These are phyloP conservation scores for Curvularia spicifera DNA, from an alignment of 2,329 filamentous ascomycete species.

Conservation along the genomic window DNA sequence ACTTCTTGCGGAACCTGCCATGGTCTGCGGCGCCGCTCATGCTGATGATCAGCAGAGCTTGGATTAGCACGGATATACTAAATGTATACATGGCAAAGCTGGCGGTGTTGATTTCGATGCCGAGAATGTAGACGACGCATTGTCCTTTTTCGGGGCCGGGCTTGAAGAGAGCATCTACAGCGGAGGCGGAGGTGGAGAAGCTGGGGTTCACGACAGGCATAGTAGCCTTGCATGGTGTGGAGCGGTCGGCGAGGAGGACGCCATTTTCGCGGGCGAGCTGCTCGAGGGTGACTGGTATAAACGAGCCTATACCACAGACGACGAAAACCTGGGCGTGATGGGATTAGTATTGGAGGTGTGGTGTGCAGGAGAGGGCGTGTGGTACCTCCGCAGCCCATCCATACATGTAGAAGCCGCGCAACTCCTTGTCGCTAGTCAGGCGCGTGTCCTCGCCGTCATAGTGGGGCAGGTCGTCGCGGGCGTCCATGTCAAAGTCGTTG, in stretches of 20 bases:
- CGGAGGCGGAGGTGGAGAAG: conserved; percentile 23
- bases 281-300: conserved; percentile 94
- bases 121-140: conserved; percentile 83
- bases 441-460: conserved; percentile 87
- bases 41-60: conserved; percentile 89
- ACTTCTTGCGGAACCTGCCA: conserved; percentile 82
- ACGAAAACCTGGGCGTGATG: conserved; percentile 70
- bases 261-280: conserved; percentile 92
- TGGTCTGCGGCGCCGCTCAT: conserved; percentile 97
- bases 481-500: conserved; percentile 43
- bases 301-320: conserved; percentile 83
- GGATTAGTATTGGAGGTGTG: conserved; percentile 10
- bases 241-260: conserved; percentile 78
- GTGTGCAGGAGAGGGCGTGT: conserved; percentile 5
- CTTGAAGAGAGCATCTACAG: conserved; percentile 23
- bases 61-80: conserved; percentile 85
- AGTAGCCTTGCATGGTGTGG: conserved; percentile 73
- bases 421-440: conserved; percentile 85
- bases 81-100: conserved; percentile 99
- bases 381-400: conserved; percentile 83
- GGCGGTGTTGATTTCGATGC: conserved; percentile 89
- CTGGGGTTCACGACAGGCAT: conserved; percentile 56
- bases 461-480: conserved; percentile 51
- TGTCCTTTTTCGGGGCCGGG: conserved; percentile 57
- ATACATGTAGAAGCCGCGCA: conserved; percentile 94